Evolutionary conservation across 192 early-diverging fungal genomes (phyloP).

Genomic region (Coemansia sp.): DNA sequence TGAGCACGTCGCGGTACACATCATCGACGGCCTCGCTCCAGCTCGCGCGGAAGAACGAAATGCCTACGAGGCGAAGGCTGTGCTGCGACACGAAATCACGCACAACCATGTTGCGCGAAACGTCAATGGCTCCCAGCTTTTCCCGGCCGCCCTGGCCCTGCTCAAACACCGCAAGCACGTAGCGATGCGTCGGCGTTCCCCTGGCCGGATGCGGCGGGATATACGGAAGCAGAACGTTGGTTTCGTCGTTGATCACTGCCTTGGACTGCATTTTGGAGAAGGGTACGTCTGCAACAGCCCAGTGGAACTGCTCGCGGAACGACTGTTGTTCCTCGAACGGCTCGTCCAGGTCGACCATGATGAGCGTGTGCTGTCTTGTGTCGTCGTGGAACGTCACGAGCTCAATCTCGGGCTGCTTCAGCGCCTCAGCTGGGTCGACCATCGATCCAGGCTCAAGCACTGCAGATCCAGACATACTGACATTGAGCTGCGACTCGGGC

Average conservation of each 20-base stretch:
- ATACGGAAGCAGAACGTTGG: conserved; percentile 55
- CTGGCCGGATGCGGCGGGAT: conserved; percentile 75
- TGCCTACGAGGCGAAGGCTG: conserved; percentile 32
- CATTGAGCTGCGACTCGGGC: conserved; percentile 48
- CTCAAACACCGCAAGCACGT: conserved; percentile 65
- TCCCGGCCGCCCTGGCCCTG: conserved; percentile 59
- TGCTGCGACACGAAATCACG: conserved; percentile 38
- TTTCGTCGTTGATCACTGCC: conserved; percentile 46
- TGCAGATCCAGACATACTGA: conserved; percentile 12
- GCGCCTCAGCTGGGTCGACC: conserved; percentile 55
- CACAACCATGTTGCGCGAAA: conserved; percentile 35
- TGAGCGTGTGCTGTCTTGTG: conserved; percentile 64
- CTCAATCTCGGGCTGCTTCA: conserved; percentile 56
- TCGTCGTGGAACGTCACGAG: conserved; percentile 67
- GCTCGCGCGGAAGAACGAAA: conserved; percentile 45
- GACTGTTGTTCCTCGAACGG: conserved; percentile 63
- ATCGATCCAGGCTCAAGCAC: conserved; percentile 34
- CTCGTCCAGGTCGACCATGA: conserved; percentile 68
- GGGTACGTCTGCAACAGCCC: conserved; percentile 67
- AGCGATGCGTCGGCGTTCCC: conserved; percentile 73
- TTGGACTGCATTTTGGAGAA: conserved; percentile 57
- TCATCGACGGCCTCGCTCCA: conserved; percentile 51
- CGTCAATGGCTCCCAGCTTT: conserved; percentile 50
- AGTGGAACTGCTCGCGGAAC: conserved; percentile 72
- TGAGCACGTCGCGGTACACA: conserved; percentile 48